phyloP scores from a whole-genome alignment of 2,329 filamentous ascomycete genomes.

The Diaporthe vexans region DNA sequence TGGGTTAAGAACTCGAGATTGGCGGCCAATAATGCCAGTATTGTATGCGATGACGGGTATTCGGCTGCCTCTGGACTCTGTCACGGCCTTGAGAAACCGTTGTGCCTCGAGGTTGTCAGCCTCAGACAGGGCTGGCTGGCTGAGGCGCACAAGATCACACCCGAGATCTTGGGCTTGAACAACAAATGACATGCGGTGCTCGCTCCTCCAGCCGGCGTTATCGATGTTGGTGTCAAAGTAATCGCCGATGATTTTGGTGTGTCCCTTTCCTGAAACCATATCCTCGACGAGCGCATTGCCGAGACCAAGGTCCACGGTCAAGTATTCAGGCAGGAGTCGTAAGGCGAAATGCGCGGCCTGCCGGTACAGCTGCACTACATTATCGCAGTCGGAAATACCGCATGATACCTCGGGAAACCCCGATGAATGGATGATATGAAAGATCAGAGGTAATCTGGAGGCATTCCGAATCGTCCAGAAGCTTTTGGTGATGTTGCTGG shows the following conservation, averaged over 20 bases:
- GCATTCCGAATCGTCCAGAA: slow-evolving; percentile 17
- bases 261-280: neutral
- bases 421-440: neutral
- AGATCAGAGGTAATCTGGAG: slow-evolving; percentile 10
- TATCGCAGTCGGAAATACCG: neutral
- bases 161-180: slow-evolving; percentile 57
- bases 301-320: slow-evolving; percentile 20
- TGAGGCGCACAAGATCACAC: slow-evolving; percentile 66
- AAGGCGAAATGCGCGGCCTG: neutral
- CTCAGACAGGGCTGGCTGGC: slow-evolving; percentile 60
- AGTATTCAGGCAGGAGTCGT: neutral
- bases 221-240: neutral
- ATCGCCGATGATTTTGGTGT: slow-evolving; percentile 14
- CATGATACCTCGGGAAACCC: neutral
- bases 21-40: slow-evolving; percentile 6
- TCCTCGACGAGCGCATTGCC: neutral
- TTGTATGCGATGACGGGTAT: slow-evolving; percentile 14
- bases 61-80: slow-evolving; percentile 46
- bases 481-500: neutral
- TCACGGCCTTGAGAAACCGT: slow-evolving; percentile 56
- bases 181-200: slow-evolving; percentile 49
- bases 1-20: neutral
- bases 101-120: slow-evolving; percentile 67
- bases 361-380: neutral
- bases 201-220: slow-evolving; percentile 52